Evolutionary conservation across 2,329 filamentous ascomycete genomes (phyloP).

Genomic region (Penicillium griseofulvum): DNA sequence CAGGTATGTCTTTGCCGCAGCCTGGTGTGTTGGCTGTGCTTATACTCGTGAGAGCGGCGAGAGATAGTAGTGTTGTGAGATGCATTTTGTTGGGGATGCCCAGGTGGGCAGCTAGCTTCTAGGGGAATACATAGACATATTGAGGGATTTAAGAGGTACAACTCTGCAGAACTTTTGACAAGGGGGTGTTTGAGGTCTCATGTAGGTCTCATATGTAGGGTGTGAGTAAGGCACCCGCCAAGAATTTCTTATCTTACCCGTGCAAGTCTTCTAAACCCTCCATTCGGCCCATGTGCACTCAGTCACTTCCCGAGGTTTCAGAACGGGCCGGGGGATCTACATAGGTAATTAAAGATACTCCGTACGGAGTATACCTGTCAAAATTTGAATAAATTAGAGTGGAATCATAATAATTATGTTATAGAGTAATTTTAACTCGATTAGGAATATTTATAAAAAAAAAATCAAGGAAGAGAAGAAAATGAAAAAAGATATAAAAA

Average conservation of each 20-base stretch:
- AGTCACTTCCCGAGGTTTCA: not conserved
- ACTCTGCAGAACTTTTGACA: no score
- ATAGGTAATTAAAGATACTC: no score
- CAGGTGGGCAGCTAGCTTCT: not conserved
- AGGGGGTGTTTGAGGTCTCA: not conserved
- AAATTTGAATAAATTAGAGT: no score
- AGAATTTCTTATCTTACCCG: not conserved
- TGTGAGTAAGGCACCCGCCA: not conserved
- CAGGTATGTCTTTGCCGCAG: constrained; percentile 19
- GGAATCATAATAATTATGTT: no score
- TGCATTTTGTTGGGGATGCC: not conserved
- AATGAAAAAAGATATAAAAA: no score
- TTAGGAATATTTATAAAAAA: no score
- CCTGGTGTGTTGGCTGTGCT: constrained; percentile 11
- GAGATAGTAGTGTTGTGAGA: constrained; percentile 4
- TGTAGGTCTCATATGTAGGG: not conserved
- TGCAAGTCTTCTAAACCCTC: not conserved
- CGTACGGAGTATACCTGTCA: no score
- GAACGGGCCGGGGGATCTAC: no score
- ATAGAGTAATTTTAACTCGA: no score
- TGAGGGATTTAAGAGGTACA: not conserved
- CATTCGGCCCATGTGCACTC: not conserved
- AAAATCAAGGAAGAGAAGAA: no score
- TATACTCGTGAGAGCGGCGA: constrained; percentile 7
- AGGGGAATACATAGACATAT: not conserved